These are phyloP conservation scores for Boechera divaricarpa DNA, from an alignment of 345 rosid species.

Conservation along the genomic window DNA sequence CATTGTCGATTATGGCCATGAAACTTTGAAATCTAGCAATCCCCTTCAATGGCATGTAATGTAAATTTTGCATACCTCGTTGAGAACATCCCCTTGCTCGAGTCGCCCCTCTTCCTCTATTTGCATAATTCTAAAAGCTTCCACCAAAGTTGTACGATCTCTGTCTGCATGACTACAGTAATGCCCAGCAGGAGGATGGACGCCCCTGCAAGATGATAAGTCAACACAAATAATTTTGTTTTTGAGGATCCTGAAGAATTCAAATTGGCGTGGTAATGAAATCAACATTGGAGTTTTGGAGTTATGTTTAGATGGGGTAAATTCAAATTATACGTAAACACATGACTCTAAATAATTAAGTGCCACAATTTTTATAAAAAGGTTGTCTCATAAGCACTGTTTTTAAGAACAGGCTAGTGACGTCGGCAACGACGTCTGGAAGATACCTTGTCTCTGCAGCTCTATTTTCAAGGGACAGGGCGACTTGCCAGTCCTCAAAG, in stretches of 20 bases:
- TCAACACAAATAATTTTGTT: constrained; percentile 23
- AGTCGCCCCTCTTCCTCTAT: constrained; percentile 72
- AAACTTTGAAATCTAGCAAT: background rate
- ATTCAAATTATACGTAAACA: constrained; percentile 15
- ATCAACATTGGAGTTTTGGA: background rate
- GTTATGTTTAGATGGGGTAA: constrained; percentile 1
- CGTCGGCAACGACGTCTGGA: background rate
- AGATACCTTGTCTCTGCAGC: constrained; percentile 76
- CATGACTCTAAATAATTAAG: constrained; percentile 8
- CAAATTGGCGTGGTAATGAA: constrained; percentile 4
- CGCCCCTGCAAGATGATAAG: constrained; percentile 56
- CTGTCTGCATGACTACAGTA: constrained; percentile 64
- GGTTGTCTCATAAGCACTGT: constrained; percentile 10
- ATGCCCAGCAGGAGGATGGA: constrained; percentile 70
- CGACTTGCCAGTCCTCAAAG: constrained; percentile 95
- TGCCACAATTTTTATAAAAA: background rate
- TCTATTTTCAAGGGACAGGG: constrained; percentile 77
- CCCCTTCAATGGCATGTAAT: constrained; percentile 21
- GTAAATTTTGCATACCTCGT: constrained; percentile 59
- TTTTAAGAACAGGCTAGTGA: constrained; percentile 12
- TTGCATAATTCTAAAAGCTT: constrained; percentile 84
- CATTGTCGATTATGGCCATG: background rate
- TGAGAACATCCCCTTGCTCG: constrained; percentile 68
- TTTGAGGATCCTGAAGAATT: constrained; percentile 13
- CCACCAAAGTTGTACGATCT: constrained; percentile 72